These are phyloP conservation scores for Phytophthora constricta DNA, from an alignment of 352 stramenopile species.

Conservation along the genomic window DNA sequence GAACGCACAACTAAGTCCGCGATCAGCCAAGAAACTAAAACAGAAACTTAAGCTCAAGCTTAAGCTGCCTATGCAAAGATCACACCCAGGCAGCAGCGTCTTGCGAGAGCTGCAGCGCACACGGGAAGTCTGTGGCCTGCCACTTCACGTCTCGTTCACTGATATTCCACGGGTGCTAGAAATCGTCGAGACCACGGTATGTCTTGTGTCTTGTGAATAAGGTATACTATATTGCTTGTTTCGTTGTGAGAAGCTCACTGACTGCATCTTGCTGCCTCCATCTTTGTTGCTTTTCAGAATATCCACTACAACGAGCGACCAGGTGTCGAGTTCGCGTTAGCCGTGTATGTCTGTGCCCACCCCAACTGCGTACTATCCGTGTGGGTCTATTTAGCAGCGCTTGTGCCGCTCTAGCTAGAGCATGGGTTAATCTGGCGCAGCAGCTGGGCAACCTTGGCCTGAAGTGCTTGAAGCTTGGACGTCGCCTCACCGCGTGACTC, in stretches of 20 bases:
- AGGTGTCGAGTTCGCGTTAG: constrained; percentile 92
- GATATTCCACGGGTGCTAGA: constrained; percentile 82
- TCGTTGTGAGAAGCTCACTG: constrained; percentile 6
- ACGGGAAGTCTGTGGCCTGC: constrained; percentile 77
- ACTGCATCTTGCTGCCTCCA: constrained; percentile 20
- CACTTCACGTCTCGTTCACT: constrained; percentile 90
- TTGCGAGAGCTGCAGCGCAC: constrained; percentile 45
- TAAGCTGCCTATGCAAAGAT: constrained; percentile 19
- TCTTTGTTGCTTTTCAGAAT: constrained; percentile 48
- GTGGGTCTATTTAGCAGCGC: constrained; percentile 92
- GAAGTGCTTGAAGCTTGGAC: constrained; percentile 70
- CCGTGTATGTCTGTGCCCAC: constrained; percentile 86
- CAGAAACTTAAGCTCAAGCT: constrained; percentile 37
- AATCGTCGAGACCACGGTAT: constrained; percentile 85
- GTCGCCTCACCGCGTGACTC: constrained; percentile 62
- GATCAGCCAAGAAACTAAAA: constrained; percentile 23
- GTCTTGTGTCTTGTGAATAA: constrained; percentile 11
- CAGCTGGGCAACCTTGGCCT: constrained; percentile 72
- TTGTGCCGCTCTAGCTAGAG: constrained; percentile 42
- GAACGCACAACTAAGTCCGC: constrained; percentile 18
- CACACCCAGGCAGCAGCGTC: constrained; percentile 17
- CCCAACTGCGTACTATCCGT: constrained; percentile 90
- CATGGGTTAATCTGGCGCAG: constrained; percentile 64
- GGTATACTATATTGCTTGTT: constrained; percentile 28
- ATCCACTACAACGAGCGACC: constrained; percentile 89